Base-by-base conservation (phyloP, 306 rosid species). In the Leucaena leucocephala region DNA sequence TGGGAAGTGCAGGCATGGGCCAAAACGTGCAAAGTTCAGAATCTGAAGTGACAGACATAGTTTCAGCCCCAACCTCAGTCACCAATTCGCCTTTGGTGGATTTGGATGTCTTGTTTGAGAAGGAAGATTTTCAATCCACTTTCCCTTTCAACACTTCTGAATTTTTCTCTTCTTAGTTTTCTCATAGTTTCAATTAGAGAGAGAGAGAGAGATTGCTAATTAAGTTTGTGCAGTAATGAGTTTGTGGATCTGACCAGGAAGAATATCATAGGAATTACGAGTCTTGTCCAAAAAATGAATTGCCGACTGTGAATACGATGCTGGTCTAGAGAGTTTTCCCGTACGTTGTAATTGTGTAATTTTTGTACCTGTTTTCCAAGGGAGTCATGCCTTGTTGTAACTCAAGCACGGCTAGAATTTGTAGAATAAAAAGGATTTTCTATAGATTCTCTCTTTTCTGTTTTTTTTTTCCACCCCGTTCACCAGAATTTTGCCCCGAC, bases 11-110 rank as follows among this genome's bases (percentile, higher is more conserved):
- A 65, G 91, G 83, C 74, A 52, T 83, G 7, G 75, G 79, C 57
- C 85, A 76, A 77, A 80, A 73, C 70, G 83, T 82, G 74, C 93
- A 83, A 44, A 84, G 82, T 73, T 81, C 94, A 35, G 90, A 90
- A 8, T 89, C 93, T 61, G 89, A 84, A 69, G 76, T 78, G 74
- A 84, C 78, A 10, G 97, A 90, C 72, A 90, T 85, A 4, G 68
- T 88, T 52, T 94, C 98, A 48, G 84, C 86, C 21, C 84, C 91
- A 50, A 88, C 85, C 79, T 91, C 97, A 6, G 88, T 54, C 70
- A 38, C 83, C 82, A 90, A 88, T 83, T 94, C 96, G 0, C 89
- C 92, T 9, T 87, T 88, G 12, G 75, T 70, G 61, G 87, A 85
- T 42, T 81, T 84, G 21, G 92, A 86, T 82, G 34, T 88, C 79